A percentile compares a stretch with the other conserved stretches of the same genome.
Conservation (phyloP, 2,329 filamentous ascomycete genomes). For the Sphaerulina populicola region DNA sequence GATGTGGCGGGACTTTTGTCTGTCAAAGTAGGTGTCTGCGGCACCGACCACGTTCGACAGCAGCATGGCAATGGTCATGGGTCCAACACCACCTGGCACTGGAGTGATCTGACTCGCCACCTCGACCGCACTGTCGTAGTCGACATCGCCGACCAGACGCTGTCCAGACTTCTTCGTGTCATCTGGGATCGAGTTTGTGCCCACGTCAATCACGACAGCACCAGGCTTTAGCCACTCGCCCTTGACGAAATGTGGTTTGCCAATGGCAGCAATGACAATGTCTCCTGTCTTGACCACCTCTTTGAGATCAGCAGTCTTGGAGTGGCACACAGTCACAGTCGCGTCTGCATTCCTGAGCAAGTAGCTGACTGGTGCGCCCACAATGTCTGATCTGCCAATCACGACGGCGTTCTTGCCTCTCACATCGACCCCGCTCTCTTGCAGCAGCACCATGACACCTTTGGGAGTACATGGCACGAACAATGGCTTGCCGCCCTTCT, state of each 20-base stretch:
- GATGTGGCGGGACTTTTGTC: slow-evolving; percentile 70
- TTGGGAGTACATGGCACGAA: slow-evolving; percentile 96
- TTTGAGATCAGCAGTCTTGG: slow-evolving; percentile 66
- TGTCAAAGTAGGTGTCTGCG: slow-evolving; percentile 70
- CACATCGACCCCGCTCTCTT: slow-evolving; percentile 74
- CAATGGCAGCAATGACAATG: slow-evolving; percentile 85
- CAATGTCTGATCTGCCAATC: slow-evolving; percentile 89
- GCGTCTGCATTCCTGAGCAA: slow-evolving; percentile 91
- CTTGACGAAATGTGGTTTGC: slow-evolving; percentile 76
- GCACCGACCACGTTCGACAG: slow-evolving; percentile 90
- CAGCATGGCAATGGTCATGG: slow-evolving; percentile 98
- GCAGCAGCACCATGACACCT: slow-evolving; percentile 86
- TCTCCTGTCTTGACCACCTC: slow-evolving; percentile 75
- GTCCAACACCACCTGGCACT: slow-evolving; percentile 90
- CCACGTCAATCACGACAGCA: slow-evolving; percentile 93
- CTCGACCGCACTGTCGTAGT: slow-evolving; percentile 73
- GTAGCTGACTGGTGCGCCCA: slow-evolving; percentile 93
- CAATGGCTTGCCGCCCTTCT: slow-evolving; percentile 78
- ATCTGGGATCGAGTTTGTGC: slow-evolving; percentile 91
- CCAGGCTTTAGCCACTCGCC: slow-evolving; percentile 93
- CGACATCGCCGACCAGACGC: slow-evolving; percentile 88
- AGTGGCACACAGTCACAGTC: slow-evolving; percentile 94
- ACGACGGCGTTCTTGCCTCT: slow-evolving; percentile 91
- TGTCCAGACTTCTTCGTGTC: slow-evolving; percentile 83
- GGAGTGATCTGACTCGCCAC: slow-evolving; percentile 92